Base-by-base conservation (phyloP, 177 flowering plant species). In the Vitis hybrid region DNA sequence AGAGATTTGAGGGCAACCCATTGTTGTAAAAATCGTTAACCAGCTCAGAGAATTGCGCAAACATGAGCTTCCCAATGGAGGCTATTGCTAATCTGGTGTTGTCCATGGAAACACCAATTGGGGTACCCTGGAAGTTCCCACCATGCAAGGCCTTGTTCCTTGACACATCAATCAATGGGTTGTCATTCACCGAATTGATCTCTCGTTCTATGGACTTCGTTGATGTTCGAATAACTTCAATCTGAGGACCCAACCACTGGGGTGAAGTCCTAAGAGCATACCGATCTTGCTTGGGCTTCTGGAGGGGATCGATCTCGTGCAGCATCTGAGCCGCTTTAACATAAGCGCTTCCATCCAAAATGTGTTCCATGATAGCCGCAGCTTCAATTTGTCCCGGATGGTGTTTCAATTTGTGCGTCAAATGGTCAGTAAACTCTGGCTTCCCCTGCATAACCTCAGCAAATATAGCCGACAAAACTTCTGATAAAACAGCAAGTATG, bases 341-440 rank as follows among this genome's bases (percentile, higher is more conserved):
- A 66, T 84, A 91, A 1, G 84, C 64, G 67, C 94, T 88, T 0
- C 94, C 97, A 65, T 83, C 91, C 48, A 91, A 72, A 58, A 91
- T 83, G 71, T 89, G 89, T 68, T 91, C 92, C 94, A 91, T 91
- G 7, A 91, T 85, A 2, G 97, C 97, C 26, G 97, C 97, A 29
- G 96, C 90, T 64, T 90, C 96, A 58, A 90, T 89, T 31, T 91
- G 97, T 7, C 97, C 97, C 0, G 97, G 97, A 66, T 91, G 97
- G 62, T 91, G 97, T 82, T 89, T 91, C 80, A 89, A 57, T 62
- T 87, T 86, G 71, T 91, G 97, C 0, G 94, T 91, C 75, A 90
- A 75, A 65, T 89, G 94, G 60, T 91, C 90, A 1, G 97, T 85
- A 69, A 91, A 91, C 76, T 90, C 92, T 0, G 89, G 92, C 60